A percentile compares a stretch with the other conserved stretches of the same genome.
Evolutionary conservation across 306 rosid genomes (phyloP).

Genomic region (Rosa persica): DNA sequence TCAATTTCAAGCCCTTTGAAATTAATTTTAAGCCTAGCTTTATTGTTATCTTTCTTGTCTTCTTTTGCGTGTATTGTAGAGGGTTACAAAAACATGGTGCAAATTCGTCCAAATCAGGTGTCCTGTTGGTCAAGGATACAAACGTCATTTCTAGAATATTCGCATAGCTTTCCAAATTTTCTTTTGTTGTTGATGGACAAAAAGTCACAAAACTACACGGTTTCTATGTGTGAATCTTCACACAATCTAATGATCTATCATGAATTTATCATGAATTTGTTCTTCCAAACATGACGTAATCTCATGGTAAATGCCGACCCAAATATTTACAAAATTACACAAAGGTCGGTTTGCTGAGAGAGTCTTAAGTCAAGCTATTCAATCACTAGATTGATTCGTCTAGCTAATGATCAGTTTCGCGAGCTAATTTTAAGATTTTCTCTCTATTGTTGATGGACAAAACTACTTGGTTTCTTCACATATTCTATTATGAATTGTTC

Average conservation of each 20-base stretch:
- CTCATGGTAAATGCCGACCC: too few relatives aligned
- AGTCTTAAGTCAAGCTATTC: too few relatives aligned
- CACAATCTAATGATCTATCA: too few relatives aligned
- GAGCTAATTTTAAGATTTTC: neutral
- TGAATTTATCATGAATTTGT: too few relatives aligned
- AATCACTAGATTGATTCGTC: too few relatives aligned
- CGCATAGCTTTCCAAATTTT: neutral
- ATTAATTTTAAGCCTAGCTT: neutral
- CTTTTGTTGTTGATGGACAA: neutral
- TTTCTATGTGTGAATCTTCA: too few relatives aligned
- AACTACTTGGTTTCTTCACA: too few relatives aligned
- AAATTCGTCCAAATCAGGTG: neutral
- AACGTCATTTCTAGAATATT: conserved; percentile 24
- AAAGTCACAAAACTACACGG: neutral
- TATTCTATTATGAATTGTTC: neutral
- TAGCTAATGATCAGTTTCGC: too few relatives aligned
- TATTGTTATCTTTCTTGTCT: neutral
- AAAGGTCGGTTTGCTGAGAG: too few relatives aligned
- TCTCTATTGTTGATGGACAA: too few relatives aligned
- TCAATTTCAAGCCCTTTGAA: conserved; percentile 16
- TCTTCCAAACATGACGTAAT: too few relatives aligned
- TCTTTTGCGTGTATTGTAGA: neutral
- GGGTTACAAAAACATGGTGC: neutral
- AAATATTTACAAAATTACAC: too few relatives aligned
- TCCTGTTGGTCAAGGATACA: conserved; percentile 5